Base-by-base conservation (phyloP, 2,329 filamentous ascomycete species). In the Clarireedia paspali region DNA sequence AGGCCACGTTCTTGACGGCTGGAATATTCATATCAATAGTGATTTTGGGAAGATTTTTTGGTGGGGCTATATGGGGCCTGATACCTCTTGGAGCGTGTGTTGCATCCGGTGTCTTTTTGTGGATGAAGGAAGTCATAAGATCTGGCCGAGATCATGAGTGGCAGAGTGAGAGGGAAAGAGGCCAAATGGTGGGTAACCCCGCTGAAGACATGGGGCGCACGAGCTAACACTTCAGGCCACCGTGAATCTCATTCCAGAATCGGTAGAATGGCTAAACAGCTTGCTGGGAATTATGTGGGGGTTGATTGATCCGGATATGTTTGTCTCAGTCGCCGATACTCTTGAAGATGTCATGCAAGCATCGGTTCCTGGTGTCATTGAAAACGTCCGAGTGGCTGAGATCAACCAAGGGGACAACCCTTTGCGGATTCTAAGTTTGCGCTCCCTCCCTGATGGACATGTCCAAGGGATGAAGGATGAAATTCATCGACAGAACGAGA, bases 341-440 rank as follows among this genome's bases (percentile, higher is more conserved):
- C 80, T 94, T 5, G 89, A 94, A 72, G 92, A 97, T 69, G 88
- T 97, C 62, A 97, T 97, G 92, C 91, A 95, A 70, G 92, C 91
- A 20, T 96, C 90, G 0, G 88, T 96, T 0, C 94, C 94, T 0
- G 84, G 87, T 1, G 75, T 97, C 40, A 91, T 99, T 61, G 91
- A 97, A 70, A 94, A 96, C 62, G 91, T 99, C 47, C 88, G 92
- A 62, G 89, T 97, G 23, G 91, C 91, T 58, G 91, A 96, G 64
- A 96, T 99, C 64, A 89, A 90, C 50, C 94, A 97, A 71, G 94
- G 94, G 27, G 89, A 80, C 71, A 96, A 96, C 63, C 90, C 94
- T 0, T 77, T 97, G 55, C 84, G 92, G 7, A 89, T 97, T 51
- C 77, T 97, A 47, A 95, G 89, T 68, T 77, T 96, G 67, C 83